Evolutionary conservation across 2,329 filamentous ascomycete species (phyloP).

Genomic region (Ascomycota sp.): DNA sequence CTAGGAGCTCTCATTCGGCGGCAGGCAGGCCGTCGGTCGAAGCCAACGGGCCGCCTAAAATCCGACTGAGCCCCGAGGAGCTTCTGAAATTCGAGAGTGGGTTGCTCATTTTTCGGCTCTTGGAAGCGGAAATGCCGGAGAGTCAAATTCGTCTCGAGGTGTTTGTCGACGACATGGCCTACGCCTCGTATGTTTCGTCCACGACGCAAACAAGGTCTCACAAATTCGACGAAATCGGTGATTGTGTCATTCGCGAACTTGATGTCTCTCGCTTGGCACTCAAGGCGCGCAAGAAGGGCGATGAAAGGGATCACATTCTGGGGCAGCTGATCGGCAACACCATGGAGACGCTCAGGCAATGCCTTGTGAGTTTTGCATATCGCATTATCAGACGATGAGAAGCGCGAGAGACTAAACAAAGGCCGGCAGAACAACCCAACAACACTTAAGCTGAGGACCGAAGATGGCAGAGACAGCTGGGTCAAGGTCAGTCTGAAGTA

Average conservation of each 20-base stretch:
- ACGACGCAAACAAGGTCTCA: conserved; percentile 48
- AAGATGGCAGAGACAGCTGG: conserved; percentile 55
- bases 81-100: conserved; percentile 75
- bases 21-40: conserved; percentile 11
- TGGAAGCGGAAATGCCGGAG: conserved; percentile 70
- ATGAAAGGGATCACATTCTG: conserved; percentile 57
- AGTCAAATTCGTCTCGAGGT: conserved; percentile 65
- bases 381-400: not conserved
- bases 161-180: conserved; percentile 84
- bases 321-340: conserved; percentile 74
- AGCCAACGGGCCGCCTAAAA: conserved; percentile 45
- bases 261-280: conserved; percentile 88
- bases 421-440: conserved; percentile 62
- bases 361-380: conserved; percentile 40
- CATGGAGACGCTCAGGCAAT: conserved; percentile 69
- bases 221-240: conserved; percentile 79
- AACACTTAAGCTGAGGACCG: conserved; percentile 56
- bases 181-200: conserved; percentile 68
- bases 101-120: conserved; percentile 80
- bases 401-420: not conserved
- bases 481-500: conserved; percentile 89
- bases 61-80: conserved; percentile 61
- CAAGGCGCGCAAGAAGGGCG: conserved; percentile 61
- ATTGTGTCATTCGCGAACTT: conserved; percentile 91
- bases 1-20: conserved; percentile 17